A percentile compares a stretch with the other conserved stretches of the same genome.
phyloP scores from a whole-genome alignment of 2,329 filamentous ascomycete species.

The Fusarium napiforme region DNA sequence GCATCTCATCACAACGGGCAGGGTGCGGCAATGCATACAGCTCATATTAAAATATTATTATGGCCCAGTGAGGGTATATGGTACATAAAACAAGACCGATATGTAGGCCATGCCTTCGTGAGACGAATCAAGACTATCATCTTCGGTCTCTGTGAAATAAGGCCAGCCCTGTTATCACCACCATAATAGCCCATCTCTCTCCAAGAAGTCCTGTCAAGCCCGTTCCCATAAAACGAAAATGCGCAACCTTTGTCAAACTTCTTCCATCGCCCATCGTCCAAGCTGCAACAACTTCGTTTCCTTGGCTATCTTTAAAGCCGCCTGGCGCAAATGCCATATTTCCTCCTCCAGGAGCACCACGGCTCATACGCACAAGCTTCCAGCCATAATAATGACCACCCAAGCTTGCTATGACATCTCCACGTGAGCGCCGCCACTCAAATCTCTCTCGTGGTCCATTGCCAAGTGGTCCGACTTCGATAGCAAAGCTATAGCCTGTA shows the following conservation, averaged over 20 bases:
- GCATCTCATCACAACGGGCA: background rate
- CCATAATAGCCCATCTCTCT: slow-evolving; percentile 44
- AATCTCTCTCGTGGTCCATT: slow-evolving; percentile 37
- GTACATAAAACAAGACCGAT: background rate
- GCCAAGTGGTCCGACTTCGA: slow-evolving; percentile 30
- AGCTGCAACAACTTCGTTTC: slow-evolving; percentile 40
- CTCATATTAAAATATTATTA: background rate
- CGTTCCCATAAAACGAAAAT: slow-evolving; percentile 39
- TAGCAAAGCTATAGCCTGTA: slow-evolving; percentile 24
- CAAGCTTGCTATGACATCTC: slow-evolving; percentile 27
- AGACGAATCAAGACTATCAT: background rate
- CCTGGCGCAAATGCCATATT: slow-evolving; percentile 17
- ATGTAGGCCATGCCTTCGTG: background rate
- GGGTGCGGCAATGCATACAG: background rate
- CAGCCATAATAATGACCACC: slow-evolving; percentile 29
- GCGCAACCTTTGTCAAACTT: slow-evolving; percentile 31
- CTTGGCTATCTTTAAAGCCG: slow-evolving; percentile 29
- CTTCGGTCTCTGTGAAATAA: slow-evolving; percentile 26
- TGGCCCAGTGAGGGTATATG: background rate
- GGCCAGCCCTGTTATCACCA: slow-evolving; percentile 34
- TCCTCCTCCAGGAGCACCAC: slow-evolving; percentile 21
- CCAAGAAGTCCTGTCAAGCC: slow-evolving; percentile 38
- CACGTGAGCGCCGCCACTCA: slow-evolving; percentile 38
- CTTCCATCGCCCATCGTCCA: slow-evolving; percentile 29
- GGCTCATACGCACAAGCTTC: slow-evolving; percentile 39